These are phyloP conservation scores for Epichloe aotearoae DNA, from an alignment of 2,329 filamentous ascomycete genomes.

Conservation along the genomic window DNA sequence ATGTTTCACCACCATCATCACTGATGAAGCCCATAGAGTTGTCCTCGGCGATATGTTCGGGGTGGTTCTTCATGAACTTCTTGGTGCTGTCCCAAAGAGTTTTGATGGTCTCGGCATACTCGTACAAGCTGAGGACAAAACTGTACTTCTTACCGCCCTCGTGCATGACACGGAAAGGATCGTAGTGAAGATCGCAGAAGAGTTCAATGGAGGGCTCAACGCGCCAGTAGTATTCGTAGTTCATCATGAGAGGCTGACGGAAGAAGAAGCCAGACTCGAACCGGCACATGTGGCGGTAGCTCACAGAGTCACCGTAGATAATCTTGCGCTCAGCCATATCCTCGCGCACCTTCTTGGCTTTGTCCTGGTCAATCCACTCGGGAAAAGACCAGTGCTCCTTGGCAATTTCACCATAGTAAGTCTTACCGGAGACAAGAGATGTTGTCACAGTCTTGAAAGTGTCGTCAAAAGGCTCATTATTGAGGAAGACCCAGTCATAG, in stretches of 20 bases:
- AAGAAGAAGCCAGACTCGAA: constrained; percentile 99
- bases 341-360: constrained; percentile 77
- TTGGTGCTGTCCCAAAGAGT: constrained; percentile 92
- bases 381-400: constrained; percentile 97
- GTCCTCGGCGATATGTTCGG: constrained; percentile 69
- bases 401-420: constrained; percentile 80
- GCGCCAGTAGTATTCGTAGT: constrained; percentile 99
- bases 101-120: constrained; percentile 92
- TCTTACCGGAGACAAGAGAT: constrained; percentile 82
- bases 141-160: constrained; percentile 97
- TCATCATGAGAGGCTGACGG: constrained; percentile 80
- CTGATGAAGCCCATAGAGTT: constrained; percentile 89
- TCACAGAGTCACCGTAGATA: constrained; percentile 94
- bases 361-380: constrained; percentile 88
- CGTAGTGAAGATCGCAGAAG: constrained; percentile 89
- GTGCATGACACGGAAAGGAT: constrained; percentile 93
- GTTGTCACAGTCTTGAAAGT: constrained; percentile 86
- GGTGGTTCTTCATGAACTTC: constrained; percentile 83
- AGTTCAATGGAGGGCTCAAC: constrained; percentile 96
- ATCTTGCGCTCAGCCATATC: constrained; percentile 92
- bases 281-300: constrained; percentile 98
- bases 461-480: constrained; percentile 87
- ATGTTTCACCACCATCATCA: constrained; percentile 79
- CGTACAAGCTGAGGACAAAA: constrained; percentile 88
- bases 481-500: constrained; percentile 99